These are phyloP conservation scores for Trebouxia gelatinosa DNA, from an alignment of 163 green algal species.

Conservation along the genomic window DNA sequence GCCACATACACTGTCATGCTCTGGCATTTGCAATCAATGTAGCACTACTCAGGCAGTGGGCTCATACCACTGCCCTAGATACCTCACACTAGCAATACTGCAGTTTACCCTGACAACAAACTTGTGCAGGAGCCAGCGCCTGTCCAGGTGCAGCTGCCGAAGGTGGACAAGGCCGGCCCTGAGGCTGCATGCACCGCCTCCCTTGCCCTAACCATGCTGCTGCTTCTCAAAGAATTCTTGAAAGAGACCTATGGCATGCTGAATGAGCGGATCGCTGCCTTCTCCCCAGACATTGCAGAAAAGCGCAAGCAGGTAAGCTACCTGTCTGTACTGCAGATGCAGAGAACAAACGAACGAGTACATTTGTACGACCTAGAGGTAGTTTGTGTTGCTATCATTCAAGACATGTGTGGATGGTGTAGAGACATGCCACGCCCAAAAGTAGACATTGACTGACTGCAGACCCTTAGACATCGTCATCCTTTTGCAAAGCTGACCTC, in stretches of 20 bases:
- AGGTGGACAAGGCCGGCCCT: too few relatives aligned
- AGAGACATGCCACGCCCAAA: too few relatives aligned
- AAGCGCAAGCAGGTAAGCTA: slow-evolving; percentile 14
- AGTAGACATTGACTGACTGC: too few relatives aligned
- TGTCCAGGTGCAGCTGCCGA: too few relatives aligned
- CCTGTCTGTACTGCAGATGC: not conserved
- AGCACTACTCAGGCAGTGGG: not conserved
- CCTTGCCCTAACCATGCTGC: slow-evolving; percentile 58
- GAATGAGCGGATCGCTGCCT: slow-evolving; percentile 3
- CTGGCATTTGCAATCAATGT: not conserved
- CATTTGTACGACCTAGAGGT: not conserved
- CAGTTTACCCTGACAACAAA: too few relatives aligned
- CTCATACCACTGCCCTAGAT: not conserved
- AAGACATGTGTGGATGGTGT: not conserved
- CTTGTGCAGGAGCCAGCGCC: too few relatives aligned
- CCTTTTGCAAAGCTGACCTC: too few relatives aligned
- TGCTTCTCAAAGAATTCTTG: slow-evolving; percentile 73
- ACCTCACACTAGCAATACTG: not conserved
- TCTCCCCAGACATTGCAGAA: slow-evolving; percentile 16
- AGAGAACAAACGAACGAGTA: not conserved
- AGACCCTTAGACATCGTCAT: too few relatives aligned
- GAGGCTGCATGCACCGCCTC: slow-evolving; percentile 40
- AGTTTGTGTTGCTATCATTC: not conserved
- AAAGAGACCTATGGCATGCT: slow-evolving; percentile 31
- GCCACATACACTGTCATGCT: too few relatives aligned